phyloP scores from a whole-genome alignment of 2,329 filamentous ascomycete genomes.

The Scolecobasidium constrictum region DNA sequence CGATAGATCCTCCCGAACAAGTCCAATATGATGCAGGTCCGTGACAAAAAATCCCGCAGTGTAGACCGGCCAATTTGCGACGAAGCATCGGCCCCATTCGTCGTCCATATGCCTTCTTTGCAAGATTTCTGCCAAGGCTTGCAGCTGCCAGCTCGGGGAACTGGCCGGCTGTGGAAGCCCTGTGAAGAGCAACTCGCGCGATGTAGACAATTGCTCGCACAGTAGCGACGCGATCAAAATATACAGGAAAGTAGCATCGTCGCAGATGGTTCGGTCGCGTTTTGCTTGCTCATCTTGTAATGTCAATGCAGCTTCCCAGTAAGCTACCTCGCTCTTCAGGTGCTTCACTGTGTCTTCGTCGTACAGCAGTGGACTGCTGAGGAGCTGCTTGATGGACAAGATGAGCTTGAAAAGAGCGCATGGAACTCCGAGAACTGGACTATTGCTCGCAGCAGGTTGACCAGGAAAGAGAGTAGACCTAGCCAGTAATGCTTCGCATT shows the following conservation, averaged over 20 bases:
- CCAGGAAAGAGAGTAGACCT: slow-evolving; percentile 11
- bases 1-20: neutral
- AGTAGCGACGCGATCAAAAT: neutral
- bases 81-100: neutral
- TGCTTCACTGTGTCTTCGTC: neutral
- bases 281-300: neutral
- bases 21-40: neutral
- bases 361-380: slow-evolving; percentile 4
- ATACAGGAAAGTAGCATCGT: neutral
- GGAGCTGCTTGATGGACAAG: slow-evolving; percentile 12
- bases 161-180: neutral
- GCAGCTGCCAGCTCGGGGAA: neutral
- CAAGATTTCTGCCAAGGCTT: neutral
- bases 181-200: neutral
- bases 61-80: neutral
- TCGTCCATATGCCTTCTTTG: neutral
- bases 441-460: slow-evolving; percentile 11
- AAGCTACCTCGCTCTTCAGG: slow-evolving; percentile 12
- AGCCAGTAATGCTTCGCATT: slow-evolving; percentile 12
- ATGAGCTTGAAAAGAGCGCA: slow-evolving; percentile 13
- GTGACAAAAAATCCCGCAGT: neutral
- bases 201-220: neutral
- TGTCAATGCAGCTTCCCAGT: slow-evolving; percentile 12
- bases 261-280: neutral
- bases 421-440: slow-evolving; percentile 14